Percentiles rank a stretch among this genome's conserved stretches.
Conservation (phyloP, 495 filamentous ascomycete genomes). For the Lasiosphaeria miniovina region DNA sequence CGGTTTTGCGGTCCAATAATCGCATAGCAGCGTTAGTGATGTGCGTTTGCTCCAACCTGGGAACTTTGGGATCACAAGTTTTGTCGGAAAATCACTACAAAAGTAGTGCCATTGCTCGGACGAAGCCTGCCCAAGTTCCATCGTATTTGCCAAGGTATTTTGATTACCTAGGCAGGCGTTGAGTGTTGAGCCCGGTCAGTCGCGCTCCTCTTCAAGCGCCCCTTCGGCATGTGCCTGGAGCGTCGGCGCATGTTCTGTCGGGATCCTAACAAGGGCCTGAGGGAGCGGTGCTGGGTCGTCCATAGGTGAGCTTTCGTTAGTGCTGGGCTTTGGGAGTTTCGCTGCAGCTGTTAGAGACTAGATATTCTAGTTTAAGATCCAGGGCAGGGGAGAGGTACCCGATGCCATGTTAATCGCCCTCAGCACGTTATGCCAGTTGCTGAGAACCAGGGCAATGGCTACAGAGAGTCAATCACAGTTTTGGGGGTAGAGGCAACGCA, state of each 20-base stretch:
- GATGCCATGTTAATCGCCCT: slow-evolving; percentile 94
- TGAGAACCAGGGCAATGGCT: slow-evolving; percentile 89
- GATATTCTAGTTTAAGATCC: not conserved
- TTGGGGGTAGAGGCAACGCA: slow-evolving; percentile 3
- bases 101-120: too few species aligned
- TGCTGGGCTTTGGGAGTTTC: slow-evolving; percentile 45
- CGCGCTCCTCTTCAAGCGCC: slow-evolving; percentile 37
- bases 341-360: slow-evolving; percentile 58
- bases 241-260: slow-evolving; percentile 61
- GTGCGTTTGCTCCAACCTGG: too few species aligned
- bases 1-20: too few species aligned
- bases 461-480: not conserved
- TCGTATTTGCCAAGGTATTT: too few species aligned
- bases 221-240: slow-evolving; percentile 51
- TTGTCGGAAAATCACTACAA: too few species aligned
- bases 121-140: too few species aligned
- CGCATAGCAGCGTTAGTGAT: too few species aligned
- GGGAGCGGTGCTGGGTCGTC: slow-evolving; percentile 57
- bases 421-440: slow-evolving; percentile 96
- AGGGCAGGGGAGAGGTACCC: slow-evolving; percentile 54
- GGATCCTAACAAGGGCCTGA: slow-evolving; percentile 78
- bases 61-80: too few species aligned
- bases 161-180: too few species aligned
- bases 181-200: slow-evolving; percentile 4
- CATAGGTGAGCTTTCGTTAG: slow-evolving; percentile 23